Evolutionary conservation across 2,329 filamentous ascomycete genomes (phyloP), one percentile per base, ranked within the genome.

Genomic region (Colletotrichum theobromicola): DNA sequence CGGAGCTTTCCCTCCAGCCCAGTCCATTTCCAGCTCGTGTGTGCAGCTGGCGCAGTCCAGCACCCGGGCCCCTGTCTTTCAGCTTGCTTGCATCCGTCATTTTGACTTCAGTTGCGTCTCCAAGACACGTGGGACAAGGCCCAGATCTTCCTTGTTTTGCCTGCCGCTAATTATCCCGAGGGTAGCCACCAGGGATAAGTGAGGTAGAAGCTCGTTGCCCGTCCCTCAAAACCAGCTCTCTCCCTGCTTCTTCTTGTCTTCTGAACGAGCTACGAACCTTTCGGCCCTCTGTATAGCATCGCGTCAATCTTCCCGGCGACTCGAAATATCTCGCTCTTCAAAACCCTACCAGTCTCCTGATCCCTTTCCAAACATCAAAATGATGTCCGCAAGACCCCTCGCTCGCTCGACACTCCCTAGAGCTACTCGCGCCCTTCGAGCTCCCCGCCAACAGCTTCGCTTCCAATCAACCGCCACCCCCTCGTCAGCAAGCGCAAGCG

Each of bases 401-500:
- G 73, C 79, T 26, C 79, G 81, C 73, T 78, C 79, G 24, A 72
- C 69, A 42, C 66, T 81, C 42, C 81, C 79, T 35, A 77, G 81
- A 53, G 79, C 80, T 35, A 72, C 81, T 21, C 79, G 82, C 61
- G 71, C 77, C 28, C 63, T 76, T 7, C 82, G 80, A 32, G 67
- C 70, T 18, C 72, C 82, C 68, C 77, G 77, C 24, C 79, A 81
- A 34, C 82, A 81, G 16, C 55, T 79, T 16, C 86, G 87, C 50
- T 84, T 85, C 79, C 86, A 88, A 76, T 87, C 87, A 2, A 83
- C 85, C 16, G 76, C 82, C 6, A 68, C 82, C 3, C 77, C 82
- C 15, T 61, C 60, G n/a, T 28, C 60, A 42, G 76, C 79, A 53
- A 70, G 68, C 30, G 75, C 79, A 42, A 75, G 67, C 34, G 71